Evolutionary conservation across 73 alveolate genomes (phyloP).

Genomic region (Blepharisma stoltei): DNA sequence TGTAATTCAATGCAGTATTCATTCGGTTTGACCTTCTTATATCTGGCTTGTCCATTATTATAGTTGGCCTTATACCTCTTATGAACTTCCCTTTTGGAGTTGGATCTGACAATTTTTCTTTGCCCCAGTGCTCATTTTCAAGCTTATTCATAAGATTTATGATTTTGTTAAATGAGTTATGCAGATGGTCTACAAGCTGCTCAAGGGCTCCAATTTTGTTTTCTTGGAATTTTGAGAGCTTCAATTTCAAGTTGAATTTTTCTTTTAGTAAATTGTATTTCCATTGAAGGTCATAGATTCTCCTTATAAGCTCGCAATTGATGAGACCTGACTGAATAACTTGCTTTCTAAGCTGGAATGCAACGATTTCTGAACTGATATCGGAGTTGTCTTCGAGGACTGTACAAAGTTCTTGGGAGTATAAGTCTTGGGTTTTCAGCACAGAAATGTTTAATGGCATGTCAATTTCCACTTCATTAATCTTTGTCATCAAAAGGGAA

Average conservation of each 20-base stretch:
- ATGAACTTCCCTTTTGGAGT: too few relatives aligned
- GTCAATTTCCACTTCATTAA: not conserved
- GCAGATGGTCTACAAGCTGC: not conserved
- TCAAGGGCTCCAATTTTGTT: not conserved
- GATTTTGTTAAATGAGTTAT: not conserved
- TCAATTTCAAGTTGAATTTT: not conserved
- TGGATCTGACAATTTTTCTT: slow-evolving; percentile 10
- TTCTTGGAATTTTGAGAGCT: not conserved
- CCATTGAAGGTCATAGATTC: not conserved
- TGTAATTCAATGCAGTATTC: too few relatives aligned
- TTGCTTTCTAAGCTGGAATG: not conserved
- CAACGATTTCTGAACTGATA: not conserved
- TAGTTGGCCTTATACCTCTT: too few relatives aligned
- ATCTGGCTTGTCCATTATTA: too few relatives aligned
- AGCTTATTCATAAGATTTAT: not conserved
- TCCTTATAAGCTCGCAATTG: slow-evolving; percentile 7
- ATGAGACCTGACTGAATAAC: not conserved
- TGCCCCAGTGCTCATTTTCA: not conserved
- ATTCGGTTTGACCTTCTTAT: too few relatives aligned
- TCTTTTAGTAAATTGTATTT: not conserved
- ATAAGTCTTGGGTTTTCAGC: not conserved
- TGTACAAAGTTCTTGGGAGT: slow-evolving; percentile 10
- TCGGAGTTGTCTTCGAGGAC: not conserved
- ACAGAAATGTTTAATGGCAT: not conserved
- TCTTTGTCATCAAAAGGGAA: not conserved